phyloP scores from a whole-genome alignment of 176 grass and related monocot species.

The Tillandsia leiboldiana region DNA sequence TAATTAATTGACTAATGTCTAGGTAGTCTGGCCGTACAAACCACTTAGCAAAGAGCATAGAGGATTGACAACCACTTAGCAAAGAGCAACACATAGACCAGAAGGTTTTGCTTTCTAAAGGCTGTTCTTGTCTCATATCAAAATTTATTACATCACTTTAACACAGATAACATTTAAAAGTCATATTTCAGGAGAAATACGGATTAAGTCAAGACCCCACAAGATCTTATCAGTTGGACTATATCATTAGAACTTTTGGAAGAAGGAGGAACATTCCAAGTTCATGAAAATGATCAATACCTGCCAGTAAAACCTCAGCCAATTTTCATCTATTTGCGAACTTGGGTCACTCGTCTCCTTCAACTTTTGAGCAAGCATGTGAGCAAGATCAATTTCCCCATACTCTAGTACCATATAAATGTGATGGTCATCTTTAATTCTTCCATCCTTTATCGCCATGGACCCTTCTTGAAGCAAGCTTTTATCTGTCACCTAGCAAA shows the following conservation, averaged over 20 bases:
- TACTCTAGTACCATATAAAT: slow-evolving; percentile 98
- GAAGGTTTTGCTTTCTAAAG: background rate
- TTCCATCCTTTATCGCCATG: slow-evolving; percentile 46
- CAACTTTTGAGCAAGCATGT: slow-evolving; percentile 91
- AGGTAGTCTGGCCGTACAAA: too few species aligned
- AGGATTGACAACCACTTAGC: background rate
- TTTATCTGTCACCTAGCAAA: slow-evolving; percentile 83
- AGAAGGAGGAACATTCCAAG: background rate
- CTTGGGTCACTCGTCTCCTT: slow-evolving; percentile 37
- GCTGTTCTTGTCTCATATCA: background rate
- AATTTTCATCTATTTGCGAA: slow-evolving; percentile 82
- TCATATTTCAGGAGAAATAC: background rate
- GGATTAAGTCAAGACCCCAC: background rate
- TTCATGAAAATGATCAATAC: slow-evolving; percentile 34
- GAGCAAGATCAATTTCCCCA: slow-evolving; percentile 92
- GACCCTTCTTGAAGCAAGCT: slow-evolving; percentile 54
- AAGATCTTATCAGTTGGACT: background rate
- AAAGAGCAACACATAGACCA: background rate
- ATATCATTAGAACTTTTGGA: background rate
- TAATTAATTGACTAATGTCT: too few species aligned
- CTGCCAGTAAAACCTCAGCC: slow-evolving; percentile 98
- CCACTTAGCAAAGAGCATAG: too few species aligned
- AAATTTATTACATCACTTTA: background rate
- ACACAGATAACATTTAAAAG: background rate
- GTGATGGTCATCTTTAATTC: slow-evolving; percentile 69